Evolutionary conservation across 306 rosid species (phyloP).

Genomic region (Astragalus membranaceus): DNA sequence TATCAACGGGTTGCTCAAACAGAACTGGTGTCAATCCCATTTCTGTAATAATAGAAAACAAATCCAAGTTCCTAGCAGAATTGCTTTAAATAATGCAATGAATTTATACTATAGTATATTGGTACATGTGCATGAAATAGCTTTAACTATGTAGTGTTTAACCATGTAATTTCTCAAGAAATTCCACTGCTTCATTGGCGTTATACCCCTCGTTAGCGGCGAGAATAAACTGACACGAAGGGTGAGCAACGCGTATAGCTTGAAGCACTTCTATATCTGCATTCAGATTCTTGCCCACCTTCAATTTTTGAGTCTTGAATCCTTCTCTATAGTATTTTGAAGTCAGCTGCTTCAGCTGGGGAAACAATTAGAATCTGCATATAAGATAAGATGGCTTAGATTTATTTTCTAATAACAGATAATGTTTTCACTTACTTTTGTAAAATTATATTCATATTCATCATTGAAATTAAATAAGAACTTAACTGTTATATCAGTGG

Average conservation of each 20-base stretch:
- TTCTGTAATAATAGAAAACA: slow-evolving; percentile 47
- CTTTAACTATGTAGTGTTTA: too few species aligned
- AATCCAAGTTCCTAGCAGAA: slow-evolving; percentile 7
- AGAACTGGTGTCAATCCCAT: slow-evolving; percentile 76
- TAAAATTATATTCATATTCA: neutral
- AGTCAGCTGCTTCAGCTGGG: slow-evolving; percentile 80
- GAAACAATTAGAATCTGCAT: slow-evolving; percentile 83
- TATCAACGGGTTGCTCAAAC: slow-evolving; percentile 89
- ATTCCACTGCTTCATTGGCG: slow-evolving; percentile 74
- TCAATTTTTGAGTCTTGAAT: slow-evolving; percentile 71
- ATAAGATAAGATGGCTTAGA: slow-evolving; percentile 22
- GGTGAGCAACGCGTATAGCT: slow-evolving; percentile 72
- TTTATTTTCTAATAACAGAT: slow-evolving; percentile 10
- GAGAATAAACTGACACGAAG: slow-evolving; percentile 69
- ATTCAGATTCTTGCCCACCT: slow-evolving; percentile 79
- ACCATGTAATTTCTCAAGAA: slow-evolving; percentile 55
- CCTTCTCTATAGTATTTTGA: slow-evolving; percentile 69
- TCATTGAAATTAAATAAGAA: slow-evolving; percentile 14
- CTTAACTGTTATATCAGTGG: slow-evolving; percentile 84
- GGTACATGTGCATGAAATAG: too few species aligned
- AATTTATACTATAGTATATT: neutral
- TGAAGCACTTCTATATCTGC: slow-evolving; percentile 80
- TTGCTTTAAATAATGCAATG: neutral
- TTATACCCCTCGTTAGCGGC: slow-evolving; percentile 92
- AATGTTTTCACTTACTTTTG: neutral